Evolutionary conservation across 495 filamentous ascomycete genomes (phyloP).

Genomic region (Bathelium albidoporum): DNA sequence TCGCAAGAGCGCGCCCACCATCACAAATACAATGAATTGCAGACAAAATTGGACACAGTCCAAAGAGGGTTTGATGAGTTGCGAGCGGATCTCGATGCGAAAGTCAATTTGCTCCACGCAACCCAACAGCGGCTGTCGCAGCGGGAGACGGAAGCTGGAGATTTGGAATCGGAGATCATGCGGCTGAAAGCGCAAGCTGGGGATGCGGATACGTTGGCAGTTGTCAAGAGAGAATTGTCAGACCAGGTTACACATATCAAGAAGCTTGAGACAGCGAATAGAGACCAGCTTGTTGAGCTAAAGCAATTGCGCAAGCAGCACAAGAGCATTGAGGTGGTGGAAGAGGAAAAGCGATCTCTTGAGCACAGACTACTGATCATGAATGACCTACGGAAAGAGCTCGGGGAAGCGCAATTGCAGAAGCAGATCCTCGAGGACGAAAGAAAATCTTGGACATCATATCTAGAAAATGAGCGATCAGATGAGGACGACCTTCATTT

Average conservation of each 20-base stretch:
- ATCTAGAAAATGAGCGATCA: slow-evolving; percentile 58
- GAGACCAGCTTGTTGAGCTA: slow-evolving; percentile 71
- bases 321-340: slow-evolving; percentile 83
- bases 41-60: slow-evolving; percentile 57
- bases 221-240: slow-evolving; percentile 75
- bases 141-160: slow-evolving; percentile 57
- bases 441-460: slow-evolving; percentile 71
- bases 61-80: slow-evolving; percentile 60
- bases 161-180: slow-evolving; percentile 72
- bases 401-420: slow-evolving; percentile 68
- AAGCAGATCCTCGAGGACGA: slow-evolving; percentile 86
- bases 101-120: slow-evolving; percentile 49
- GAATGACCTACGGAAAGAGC: slow-evolving; percentile 60
- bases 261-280: slow-evolving; percentile 65
- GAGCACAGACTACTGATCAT: slow-evolving; percentile 67
- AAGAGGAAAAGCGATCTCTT: slow-evolving; percentile 84
- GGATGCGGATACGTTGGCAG: slow-evolving; percentile 68
- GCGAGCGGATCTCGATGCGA: slow-evolving; percentile 56
- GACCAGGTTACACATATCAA: slow-evolving; percentile 87
- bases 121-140: slow-evolving; percentile 56
- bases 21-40: slow-evolving; percentile 58
- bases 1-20: slow-evolving; percentile 60
- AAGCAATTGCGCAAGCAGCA: slow-evolving; percentile 66
- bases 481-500: slow-evolving; percentile 55
- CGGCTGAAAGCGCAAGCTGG: slow-evolving; percentile 72